phyloP scores from a whole-genome alignment of 2,329 filamentous ascomycete genomes.

The Penicillium sp. region DNA sequence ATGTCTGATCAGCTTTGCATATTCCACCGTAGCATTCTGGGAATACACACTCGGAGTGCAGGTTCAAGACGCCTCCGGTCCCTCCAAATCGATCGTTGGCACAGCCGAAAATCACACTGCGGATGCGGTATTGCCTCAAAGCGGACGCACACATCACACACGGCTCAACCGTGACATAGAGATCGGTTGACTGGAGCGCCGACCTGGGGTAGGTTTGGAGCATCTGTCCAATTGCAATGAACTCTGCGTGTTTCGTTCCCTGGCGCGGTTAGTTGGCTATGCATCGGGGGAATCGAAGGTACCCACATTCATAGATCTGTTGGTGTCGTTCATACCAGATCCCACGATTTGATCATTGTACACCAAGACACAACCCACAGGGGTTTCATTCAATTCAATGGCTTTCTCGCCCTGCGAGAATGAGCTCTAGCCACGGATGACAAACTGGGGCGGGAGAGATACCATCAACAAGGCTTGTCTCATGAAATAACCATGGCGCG shows the following conservation, averaged over 20 bases:
- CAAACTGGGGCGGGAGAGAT: conserved; percentile 20
- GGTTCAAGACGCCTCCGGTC: conserved; percentile 86
- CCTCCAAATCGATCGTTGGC: conserved; percentile 97
- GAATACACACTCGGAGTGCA: conserved; percentile 68
- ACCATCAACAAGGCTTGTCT: conserved; percentile 86
- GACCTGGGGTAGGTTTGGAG: conserved; percentile 65
- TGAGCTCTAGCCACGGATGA: not conserved
- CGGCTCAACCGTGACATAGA: conserved; percentile 97
- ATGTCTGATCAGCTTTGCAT: conserved; percentile 12
- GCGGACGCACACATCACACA: conserved; percentile 98
- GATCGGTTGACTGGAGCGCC: conserved; percentile 71
- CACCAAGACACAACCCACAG: conserved; percentile 93
- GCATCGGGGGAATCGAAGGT: not conserved
- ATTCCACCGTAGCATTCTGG: not conserved
- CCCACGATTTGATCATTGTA: conserved; percentile 78
- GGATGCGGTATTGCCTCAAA: conserved; percentile 82
- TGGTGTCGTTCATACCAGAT: conserved; percentile 95
- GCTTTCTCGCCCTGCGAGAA: conserved; percentile 74
- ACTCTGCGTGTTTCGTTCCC: conserved; percentile 93
- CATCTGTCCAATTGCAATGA: conserved; percentile 76
- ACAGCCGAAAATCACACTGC: conserved; percentile 91
- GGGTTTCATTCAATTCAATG: conserved; percentile 84
- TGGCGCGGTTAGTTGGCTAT: conserved; percentile 38
- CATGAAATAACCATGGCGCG: conserved; percentile 68
- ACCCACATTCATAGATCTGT: conserved; percentile 71